Conservation (phyloP, 371 early-diverging fungal genomes). For the Dichotomocladium elegans region DNA sequence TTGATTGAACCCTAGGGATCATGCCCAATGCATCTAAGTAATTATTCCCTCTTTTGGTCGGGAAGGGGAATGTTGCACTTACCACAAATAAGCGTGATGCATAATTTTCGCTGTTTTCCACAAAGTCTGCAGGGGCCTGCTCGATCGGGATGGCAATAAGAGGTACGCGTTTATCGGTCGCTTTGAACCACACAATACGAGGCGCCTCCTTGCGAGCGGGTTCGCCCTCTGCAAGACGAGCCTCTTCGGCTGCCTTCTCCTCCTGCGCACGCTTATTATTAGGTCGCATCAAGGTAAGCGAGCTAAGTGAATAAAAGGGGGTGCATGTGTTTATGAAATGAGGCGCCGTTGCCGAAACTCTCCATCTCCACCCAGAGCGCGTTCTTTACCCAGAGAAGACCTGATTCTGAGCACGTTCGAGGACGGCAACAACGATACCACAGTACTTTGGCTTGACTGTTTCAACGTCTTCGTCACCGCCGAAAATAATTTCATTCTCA, state of each 20-base stretch:
- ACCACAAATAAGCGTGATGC: conserved; percentile 46
- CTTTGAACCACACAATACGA: conserved; percentile 74
- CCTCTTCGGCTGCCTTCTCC: conserved; percentile 17
- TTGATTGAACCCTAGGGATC: conserved; percentile 52
- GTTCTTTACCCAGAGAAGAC: conserved; percentile 60
- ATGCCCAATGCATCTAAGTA: no score
- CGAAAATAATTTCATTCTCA: conserved; percentile 42
- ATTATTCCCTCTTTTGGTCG: no score
- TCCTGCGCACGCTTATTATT: conserved; percentile 49
- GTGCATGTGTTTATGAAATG: not conserved
- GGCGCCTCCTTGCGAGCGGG: conserved; percentile 19
- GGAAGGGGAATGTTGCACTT: conserved; percentile 8
- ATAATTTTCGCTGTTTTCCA: conserved; percentile 53
- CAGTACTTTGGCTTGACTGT: conserved; percentile 54
- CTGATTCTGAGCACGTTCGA: conserved; percentile 58
- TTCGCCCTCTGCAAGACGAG: conserved; percentile 9
- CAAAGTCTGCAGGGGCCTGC: conserved; percentile 61
- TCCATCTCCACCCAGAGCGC: no score
- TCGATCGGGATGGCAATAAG: conserved; percentile 68
- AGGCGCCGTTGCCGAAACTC: no score
- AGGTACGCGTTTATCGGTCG: conserved; percentile 77
- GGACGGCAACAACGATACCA: conserved; percentile 62
- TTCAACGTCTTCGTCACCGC: conserved; percentile 48
- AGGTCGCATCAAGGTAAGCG: conserved; percentile 47
- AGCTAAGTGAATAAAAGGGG: conserved; percentile 17